Base-by-base conservation (phyloP, 345 rosid species). In the Eucalyptus sp. region DNA sequence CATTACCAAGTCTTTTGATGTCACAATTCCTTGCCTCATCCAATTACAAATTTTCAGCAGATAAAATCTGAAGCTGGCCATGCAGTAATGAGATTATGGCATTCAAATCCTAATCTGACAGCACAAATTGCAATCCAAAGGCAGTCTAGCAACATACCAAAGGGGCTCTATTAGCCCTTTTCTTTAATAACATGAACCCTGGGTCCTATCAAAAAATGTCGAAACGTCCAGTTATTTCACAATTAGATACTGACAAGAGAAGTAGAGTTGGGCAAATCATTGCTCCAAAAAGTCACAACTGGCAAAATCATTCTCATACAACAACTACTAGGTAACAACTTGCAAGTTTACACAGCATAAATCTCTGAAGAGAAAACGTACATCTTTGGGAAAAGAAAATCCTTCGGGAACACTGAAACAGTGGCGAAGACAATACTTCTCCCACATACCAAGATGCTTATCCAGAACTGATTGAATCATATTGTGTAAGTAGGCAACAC, bases 381-480 rank as follows among this genome's bases (percentile, higher is more conserved):
- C 99, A 92, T 46, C 93, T 87, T 89, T 86, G 18, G 95, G 95
- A 24, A 94, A 86, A 48, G 91, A 89, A 91, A 97, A 95, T 6
- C 96, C 97, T 87, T 97, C 89, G 46, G 98, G 99, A 92, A 95
- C 96, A 1, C 93, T 89, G 87, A 98, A 98, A 92, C 95, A 94
- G 90, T 92, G 93, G 86, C 79, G 91, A 90, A 95, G 89, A 91
- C 97, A 95, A 91, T 96, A 97, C 62, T 89, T 88, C 93, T 96
- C 97, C 99, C 99, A 97, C 93, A 95, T 87, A 83, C 91, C 89
- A 91, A 96, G 91, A 81, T 95, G 93, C 83, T 88, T 90, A 62
- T 94, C 98, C 89, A 96, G 71, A 90, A 91, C 91, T 5, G 95
- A 94, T 86, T 92, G 95, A 54, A 96, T 91, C 93, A 88, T 88